Conservation (phyloP, 2,329 filamentous ascomycete species). For the Ascomycota sp. region DNA sequence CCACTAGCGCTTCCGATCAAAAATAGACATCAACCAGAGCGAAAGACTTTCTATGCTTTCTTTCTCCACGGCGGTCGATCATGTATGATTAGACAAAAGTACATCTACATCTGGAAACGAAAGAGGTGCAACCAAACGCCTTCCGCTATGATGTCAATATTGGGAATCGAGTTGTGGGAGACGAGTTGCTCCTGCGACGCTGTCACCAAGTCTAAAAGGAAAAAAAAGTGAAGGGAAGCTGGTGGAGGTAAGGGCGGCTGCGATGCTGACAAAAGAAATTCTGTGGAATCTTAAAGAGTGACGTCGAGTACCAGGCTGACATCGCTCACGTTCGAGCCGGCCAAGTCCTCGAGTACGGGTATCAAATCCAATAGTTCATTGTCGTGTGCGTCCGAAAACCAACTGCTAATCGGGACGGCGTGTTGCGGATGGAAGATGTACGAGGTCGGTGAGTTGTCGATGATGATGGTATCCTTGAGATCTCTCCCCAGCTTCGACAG, state of each 20-base stretch:
- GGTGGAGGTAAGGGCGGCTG: conserved; percentile 2
- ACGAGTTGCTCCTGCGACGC: conserved; percentile 11
- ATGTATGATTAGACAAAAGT: conserved; percentile 30
- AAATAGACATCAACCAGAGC: conserved; percentile 1
- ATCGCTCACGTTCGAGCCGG: conserved; percentile 69
- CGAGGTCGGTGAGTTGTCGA: conserved; percentile 95
- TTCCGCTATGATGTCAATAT: conserved; percentile 28
- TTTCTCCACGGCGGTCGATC: conserved; percentile 7
- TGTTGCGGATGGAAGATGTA: conserved; percentile 99
- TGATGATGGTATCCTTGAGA: conserved; percentile 93
- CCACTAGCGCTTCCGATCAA: conserved; percentile 3
- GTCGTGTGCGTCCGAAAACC: conserved; percentile 98
- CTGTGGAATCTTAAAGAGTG: conserved; percentile 32
- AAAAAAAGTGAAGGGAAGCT: conserved; percentile 6
- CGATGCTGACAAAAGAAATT: conserved; percentile 8
- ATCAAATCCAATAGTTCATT: conserved; percentile 95
- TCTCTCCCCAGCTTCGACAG: conserved; percentile 90
- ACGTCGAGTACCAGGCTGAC: conserved; percentile 96
- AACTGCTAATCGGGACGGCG: conserved; percentile 96
- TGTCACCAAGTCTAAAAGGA: conserved; percentile 10
- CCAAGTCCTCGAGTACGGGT: conserved; percentile 91
- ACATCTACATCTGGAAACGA: conserved; percentile 27
- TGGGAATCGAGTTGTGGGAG: conserved; percentile 9
- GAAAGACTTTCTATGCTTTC: conserved; percentile 1
- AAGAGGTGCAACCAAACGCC: conserved; percentile 28